Conservation (phyloP, 495 filamentous ascomycete species). For the Lophiotrema nucula region DNA sequence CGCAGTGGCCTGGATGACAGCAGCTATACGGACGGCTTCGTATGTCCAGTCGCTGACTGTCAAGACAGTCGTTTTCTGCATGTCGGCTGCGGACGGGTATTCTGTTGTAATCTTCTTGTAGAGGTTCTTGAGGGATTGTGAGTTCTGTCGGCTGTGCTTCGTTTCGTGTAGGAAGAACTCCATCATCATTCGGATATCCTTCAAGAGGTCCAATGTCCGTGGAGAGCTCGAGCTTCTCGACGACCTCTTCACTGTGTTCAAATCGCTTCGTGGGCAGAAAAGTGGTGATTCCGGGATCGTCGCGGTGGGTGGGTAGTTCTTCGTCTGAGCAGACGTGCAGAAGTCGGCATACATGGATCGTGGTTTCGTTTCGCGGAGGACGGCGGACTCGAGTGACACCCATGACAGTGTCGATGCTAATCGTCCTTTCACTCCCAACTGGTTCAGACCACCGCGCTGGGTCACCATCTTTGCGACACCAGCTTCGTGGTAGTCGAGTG, state of each 20-base stretch:
- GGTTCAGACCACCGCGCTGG: constrained; percentile 33
- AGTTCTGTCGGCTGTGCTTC: constrained; percentile 13
- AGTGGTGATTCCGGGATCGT: constrained; percentile 36
- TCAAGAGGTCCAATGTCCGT: constrained; percentile 21
- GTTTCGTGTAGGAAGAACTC: constrained; percentile 33
- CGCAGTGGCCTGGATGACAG: constrained; percentile 33
- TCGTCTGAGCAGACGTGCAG: constrained; percentile 5
- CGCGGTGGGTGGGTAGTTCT: constrained; percentile 10
- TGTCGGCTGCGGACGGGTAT: constrained; percentile 9
- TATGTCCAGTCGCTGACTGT: constrained; percentile 34
- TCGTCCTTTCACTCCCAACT: constrained; percentile 24
- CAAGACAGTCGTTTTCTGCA: constrained; percentile 5
- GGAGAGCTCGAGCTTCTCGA: background rate
- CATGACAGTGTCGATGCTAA: constrained; percentile 28
- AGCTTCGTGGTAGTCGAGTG: constrained; percentile 32
- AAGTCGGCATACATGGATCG: constrained; percentile 28
- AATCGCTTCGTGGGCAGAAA: constrained; percentile 30
- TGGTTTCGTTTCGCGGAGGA: constrained; percentile 31
- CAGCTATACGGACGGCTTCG: constrained; percentile 34
- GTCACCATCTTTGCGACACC: constrained; percentile 35
- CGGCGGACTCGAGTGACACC: constrained; percentile 30
- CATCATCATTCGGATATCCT: constrained; percentile 24
- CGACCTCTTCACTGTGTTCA: constrained; percentile 17
- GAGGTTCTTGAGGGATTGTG: constrained; percentile 13
- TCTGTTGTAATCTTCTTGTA: constrained; percentile 16